Evolutionary conservation across 495 filamentous ascomycete genomes (phyloP).

Genomic region (Penicillium diatomitis): DNA sequence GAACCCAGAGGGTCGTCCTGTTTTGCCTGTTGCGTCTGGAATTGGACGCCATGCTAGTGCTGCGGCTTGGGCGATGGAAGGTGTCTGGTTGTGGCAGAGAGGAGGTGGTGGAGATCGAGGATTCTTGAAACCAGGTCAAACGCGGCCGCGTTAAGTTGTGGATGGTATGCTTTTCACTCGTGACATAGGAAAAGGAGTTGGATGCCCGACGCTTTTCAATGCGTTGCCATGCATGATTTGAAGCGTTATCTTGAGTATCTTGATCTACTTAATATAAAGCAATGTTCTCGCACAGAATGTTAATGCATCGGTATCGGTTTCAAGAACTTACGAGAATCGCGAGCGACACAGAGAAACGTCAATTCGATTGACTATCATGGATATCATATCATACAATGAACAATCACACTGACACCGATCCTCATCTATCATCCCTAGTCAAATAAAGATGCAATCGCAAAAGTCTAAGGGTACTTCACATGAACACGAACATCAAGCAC

Average conservation of each 20-base stretch:
- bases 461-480: neutral
- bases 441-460: too few relatives aligned
- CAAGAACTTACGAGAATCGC: too few relatives aligned
- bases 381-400: conserved; percentile 11
- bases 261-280: too few relatives aligned
- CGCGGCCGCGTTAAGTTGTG: conserved; percentile 20
- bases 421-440: too few relatives aligned
- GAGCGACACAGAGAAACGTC: too few relatives aligned
- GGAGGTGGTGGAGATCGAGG: conserved; percentile 53
- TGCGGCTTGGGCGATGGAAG: conserved; percentile 77
- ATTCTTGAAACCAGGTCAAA: conserved; percentile 26
- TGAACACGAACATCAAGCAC: neutral
- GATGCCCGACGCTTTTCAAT: too few relatives aligned
- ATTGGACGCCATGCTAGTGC: conserved; percentile 51
- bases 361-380: conserved; percentile 10
- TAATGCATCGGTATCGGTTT: too few relatives aligned
- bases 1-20: neutral
- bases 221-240: neutral
- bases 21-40: conserved; percentile 15
- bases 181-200: neutral
- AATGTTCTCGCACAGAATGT: too few relatives aligned
- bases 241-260: too few relatives aligned
- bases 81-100: conserved; percentile 83
- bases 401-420: too few relatives aligned
- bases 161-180: neutral